Evolutionary conservation across 108 stramenopile species (phyloP), one percentile per base, ranked within the genome.

Genomic region (Cyclostephanos invisitatus): DNA sequence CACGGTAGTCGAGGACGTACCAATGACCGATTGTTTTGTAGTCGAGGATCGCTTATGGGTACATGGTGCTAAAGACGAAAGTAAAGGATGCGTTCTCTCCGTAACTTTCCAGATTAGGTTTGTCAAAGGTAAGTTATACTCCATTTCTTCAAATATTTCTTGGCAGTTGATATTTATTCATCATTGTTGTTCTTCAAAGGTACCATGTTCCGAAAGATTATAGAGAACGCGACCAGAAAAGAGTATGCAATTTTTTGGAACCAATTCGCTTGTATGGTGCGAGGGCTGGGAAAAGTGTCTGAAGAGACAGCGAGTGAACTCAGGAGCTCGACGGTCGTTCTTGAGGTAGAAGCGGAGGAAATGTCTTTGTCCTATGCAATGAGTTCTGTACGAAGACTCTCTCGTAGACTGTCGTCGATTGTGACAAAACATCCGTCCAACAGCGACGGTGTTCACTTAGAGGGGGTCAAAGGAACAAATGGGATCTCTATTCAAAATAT

Each of bases 11-110:
- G 66, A 79, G 27, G 91, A 91, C 77, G 91, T 95, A 47, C 93
- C 93, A 35, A 86, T 92, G 91, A 82, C 91, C 10, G 93, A 95
- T 69, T 95, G 91, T 57, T 95, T 95, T 54, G 85, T 85, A 47
- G 91, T 95, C 18, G 70, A 70, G 17, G 93, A 95, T 76, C 84
- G 86, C 7, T 70, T 92, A 22, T 76, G 83, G 47, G 84, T 91
- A 9, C 75, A 81, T 64, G 53, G 71, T 11, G 40, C 64, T 24
- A 29, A 57, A n/a, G 77, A 83, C 14, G 62, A 70, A 10, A 54
- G 60, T 7, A 59, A 67, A 32, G 79, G 68, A 48, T 71, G 70
- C 47, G 76, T 86, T 18, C 29, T 92, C 10, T 67, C 65, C 5
- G 78, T 75, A 51, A 69, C 76, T 7, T 95, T 89, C 75, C 81